Evolutionary conservation across 768 basidiomycete species (phyloP).

Genomic region (Tulasnella sp.): DNA sequence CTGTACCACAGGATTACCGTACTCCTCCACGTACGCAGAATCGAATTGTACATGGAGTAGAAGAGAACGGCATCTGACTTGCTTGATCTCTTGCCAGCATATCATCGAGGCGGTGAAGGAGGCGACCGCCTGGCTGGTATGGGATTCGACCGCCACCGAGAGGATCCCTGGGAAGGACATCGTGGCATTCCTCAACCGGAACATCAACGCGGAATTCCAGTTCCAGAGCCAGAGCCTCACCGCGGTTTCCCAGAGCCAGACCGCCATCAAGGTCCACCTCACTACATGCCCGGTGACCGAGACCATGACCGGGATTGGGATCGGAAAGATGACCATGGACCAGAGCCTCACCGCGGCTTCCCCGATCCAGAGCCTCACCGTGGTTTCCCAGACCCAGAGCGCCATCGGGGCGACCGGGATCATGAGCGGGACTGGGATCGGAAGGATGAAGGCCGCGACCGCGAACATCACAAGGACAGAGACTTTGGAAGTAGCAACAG

Average conservation of each 20-base stretch:
- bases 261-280: neutral
- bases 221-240: neutral
- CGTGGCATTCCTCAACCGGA: neutral
- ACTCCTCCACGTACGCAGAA: neutral
- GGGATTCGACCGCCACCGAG: neutral
- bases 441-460: constrained; percentile 51
- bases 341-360: constrained; percentile 23
- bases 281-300: neutral
- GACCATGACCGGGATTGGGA: constrained; percentile 22
- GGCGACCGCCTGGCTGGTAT: neutral
- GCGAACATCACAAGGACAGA: constrained; percentile 24
- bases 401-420: neutral
- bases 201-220: neutral
- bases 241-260: neutral
- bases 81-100: neutral
- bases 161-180: neutral
- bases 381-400: neutral
- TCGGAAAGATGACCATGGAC: constrained; percentile 48
- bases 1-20: neutral
- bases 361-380: neutral
- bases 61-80: neutral
- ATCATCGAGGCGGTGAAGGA: neutral
- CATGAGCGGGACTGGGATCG: constrained; percentile 32
- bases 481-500: neutral
- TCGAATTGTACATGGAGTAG: neutral